Evolutionary conservation across 352 stramenopile species (phyloP), one percentile per base, ranked within the genome.

Genomic region (Pythium brachiatum): DNA sequence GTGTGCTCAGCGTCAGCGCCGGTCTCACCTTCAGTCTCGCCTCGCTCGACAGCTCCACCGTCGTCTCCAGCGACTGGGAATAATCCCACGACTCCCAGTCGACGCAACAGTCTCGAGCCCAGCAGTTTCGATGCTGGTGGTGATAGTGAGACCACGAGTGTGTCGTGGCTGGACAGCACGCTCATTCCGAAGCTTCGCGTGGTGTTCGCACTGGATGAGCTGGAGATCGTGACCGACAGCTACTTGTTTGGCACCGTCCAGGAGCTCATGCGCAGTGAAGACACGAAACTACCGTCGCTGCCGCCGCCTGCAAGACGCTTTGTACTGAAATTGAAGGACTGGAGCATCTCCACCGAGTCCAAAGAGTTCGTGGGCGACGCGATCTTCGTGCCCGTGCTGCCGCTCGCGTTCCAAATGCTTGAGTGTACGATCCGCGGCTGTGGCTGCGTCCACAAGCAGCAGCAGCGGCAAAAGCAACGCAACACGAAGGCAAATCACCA

Each of bases 401-500:
- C 81, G 0, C 57, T 90, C 0, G 79, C 79, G 13, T 88, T 88
- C 50, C 81, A 90, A 48, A 88, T 90, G 75, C 81, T 88, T 12
- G 79, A 90, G 56, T 90, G 81, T 27, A 76, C 74, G 34, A 69
- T 90, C 20, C 72, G 81, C 51, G 75, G 79, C 58, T 90, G 81
- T 41, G 73, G 66, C 2, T 90, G 81, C 34, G 60, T 78, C 44
- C 54, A 69, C 1, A 13, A 32, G n/a, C 51, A 48, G 27, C 62
- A 68, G 36, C 27, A 39, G 25, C 3, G 6, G 7, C 53, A 62
- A 48, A 48, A 48, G 41, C 41, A 15, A 48, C n/a, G n/a, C 20
- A n/a, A 7, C 12, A 39, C 31, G n/a, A 54, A 47, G 16, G 25
- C 26, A 41, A 16, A 32, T 16, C 15, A 0, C 13, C 12, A 59